Evolutionary conservation across 768 basidiomycete genomes (phyloP).

Genomic region (Mrakia gelida): DNA sequence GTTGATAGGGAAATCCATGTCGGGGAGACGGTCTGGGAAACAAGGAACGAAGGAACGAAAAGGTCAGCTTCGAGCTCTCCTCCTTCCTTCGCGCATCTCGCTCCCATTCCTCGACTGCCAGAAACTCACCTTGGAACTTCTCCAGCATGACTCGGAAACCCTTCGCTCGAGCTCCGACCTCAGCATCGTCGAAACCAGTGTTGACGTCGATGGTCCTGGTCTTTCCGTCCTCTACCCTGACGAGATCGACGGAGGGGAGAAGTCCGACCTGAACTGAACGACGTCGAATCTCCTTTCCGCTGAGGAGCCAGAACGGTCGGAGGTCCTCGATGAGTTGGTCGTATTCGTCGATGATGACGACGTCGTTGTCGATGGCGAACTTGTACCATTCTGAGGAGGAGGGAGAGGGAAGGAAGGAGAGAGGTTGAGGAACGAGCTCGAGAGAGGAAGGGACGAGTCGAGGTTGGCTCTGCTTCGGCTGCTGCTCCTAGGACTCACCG

Average conservation of each 20-base stretch:
- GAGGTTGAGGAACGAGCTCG: neutral
- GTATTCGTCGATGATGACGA: conserved; percentile 85
- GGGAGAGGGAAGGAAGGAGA: neutral
- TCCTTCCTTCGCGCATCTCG: conserved; percentile 49
- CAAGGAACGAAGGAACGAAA: neutral
- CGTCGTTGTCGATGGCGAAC: conserved; percentile 67
- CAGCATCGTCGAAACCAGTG: conserved; percentile 57
- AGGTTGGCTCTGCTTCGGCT: too few relatives aligned
- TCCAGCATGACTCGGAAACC: conserved; percentile 73
- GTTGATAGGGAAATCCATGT: conserved; percentile 94
- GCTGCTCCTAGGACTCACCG: conserved; percentile 2
- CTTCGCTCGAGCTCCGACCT: conserved; percentile 69
- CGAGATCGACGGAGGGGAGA: conserved; percentile 77
- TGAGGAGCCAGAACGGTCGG: conserved; percentile 74
- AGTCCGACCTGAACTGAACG: conserved; percentile 61
- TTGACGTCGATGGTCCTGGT: conserved; percentile 58
- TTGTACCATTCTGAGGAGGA: conserved; percentile 47
- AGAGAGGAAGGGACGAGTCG: neutral
- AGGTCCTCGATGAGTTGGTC: conserved; percentile 69
- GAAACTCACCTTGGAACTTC: conserved; percentile 52
- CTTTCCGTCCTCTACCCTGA: conserved; percentile 67
- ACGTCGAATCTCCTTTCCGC: conserved; percentile 65
- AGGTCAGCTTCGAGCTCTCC: conserved; percentile 21
- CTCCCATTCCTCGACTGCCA: conserved; percentile 33
- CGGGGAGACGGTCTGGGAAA: conserved; percentile 60